Evolutionary conservation across 108 stramenopile species (phyloP).

Genomic region (Hondaea fermentalgiana): DNA sequence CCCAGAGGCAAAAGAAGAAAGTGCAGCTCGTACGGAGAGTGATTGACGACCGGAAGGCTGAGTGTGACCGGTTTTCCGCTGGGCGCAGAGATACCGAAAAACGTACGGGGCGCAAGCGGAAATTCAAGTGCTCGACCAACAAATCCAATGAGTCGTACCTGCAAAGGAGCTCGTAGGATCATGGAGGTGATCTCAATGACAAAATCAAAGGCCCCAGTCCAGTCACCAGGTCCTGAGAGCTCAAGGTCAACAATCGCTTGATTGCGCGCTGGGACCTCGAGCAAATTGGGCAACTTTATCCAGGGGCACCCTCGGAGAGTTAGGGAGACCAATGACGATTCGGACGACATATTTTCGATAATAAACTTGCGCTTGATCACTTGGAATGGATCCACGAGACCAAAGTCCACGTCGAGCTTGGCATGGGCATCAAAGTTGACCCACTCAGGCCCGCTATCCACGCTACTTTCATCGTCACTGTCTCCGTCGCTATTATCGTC

Average conservation of each 20-base stretch:
- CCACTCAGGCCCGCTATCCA: background rate
- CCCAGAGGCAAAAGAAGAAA: background rate
- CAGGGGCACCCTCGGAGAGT: background rate
- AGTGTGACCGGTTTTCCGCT: background rate
- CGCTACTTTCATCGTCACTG: background rate
- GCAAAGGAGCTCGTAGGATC: background rate
- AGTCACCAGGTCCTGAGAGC: background rate
- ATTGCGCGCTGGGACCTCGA: background rate
- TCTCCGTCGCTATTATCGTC: too few relatives aligned
- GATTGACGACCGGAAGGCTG: background rate
- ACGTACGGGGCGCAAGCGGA: background rate
- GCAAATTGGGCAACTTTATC: background rate
- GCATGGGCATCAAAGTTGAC: background rate
- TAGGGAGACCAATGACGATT: background rate
- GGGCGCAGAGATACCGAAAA: background rate
- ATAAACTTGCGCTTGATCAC: background rate
- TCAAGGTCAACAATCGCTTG: background rate
- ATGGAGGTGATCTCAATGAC: background rate
- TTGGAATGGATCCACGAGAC: background rate
- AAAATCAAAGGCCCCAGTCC: background rate
- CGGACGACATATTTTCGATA: background rate
- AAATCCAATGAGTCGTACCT: background rate
- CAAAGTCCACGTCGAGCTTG: background rate
- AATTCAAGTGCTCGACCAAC: background rate
- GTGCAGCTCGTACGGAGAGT: background rate